Evolutionary conservation across 306 rosid genomes (phyloP), one percentile per base, ranked within the genome.

Genomic region (Spatholobus suberectus): DNA sequence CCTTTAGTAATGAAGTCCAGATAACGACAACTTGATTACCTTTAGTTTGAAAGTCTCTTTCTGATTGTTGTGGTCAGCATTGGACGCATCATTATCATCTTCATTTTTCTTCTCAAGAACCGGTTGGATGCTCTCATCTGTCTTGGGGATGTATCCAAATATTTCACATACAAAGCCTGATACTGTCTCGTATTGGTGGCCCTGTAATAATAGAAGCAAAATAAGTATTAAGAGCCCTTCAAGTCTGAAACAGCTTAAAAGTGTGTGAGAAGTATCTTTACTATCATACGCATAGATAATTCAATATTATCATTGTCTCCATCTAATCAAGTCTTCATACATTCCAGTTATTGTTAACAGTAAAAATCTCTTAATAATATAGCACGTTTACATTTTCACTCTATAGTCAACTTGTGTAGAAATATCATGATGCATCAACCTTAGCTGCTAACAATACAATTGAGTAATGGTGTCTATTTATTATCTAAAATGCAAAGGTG

Each of bases 161-260:
- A 91, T 89, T 88, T 93, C 98, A 20, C 98, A 95, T 70, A 92
- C 92, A 84, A 95, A 95, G 77, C 98, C 98, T 0, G 98, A 95
- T 34, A 95, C 98, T 1, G 98, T 95, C 88, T 95, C 98, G 54
- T 95, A 95, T 87, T 92, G 98, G 81, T 91, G 93, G 85, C 97
- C 98, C 98, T 95, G 91, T 65, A 70, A 77, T 41, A 63, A 52
- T 14, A 49, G 20, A 70, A 55, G 70, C 21, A 51, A 68, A 59
- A 38, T 24, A 61, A 6, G 6, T 63, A 35, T 80, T 17, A 17
- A 34, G 52, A 32, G 67, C 55, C 78, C 54, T 11, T 41, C 14
- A 71, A 69, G 2, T 77, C 49, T 61, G 0, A 41, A 52, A 20
- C 38, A 34, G n/a, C 52, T 57, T 10, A 21, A 32, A 66, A 21